Evolutionary conservation across 768 basidiomycete genomes (phyloP), one percentile per base, ranked within the genome.

Genomic region (Cyclocybe aegerita): DNA sequence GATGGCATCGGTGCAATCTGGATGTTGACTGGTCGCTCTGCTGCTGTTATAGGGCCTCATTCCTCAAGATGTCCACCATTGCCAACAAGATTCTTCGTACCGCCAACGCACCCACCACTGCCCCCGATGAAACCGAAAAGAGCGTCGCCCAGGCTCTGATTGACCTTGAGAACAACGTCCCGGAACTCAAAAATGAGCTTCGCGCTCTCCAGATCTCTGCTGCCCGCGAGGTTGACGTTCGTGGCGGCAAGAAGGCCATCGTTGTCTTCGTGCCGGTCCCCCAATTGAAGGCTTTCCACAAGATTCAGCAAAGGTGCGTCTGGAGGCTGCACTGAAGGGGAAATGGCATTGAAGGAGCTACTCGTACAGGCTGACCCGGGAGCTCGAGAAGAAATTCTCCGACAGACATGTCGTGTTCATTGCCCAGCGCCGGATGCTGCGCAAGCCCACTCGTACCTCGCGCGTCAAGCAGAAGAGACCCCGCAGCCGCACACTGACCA

Each of bases 341-440:
- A 50, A 48, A 47, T 38, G 33, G 43, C 41, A 47, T 45, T 52
- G 49, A 54, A 47, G 50, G 46, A 48, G 48, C 17, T 52, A 31
- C 46, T 40, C 16, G 32, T 43, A 39, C 55, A 98, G 96, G 72
- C 88, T 98, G 68, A 98, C 96, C 54, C 88, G 96, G 48, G 96
- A 98, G 70, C 83, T 99, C 65, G 97, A 99, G 85, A 99, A 99
- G 85, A 99, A 99, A 77, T 98, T 99, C 79, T 93, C 97, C 40
- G 97, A 98, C 78, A 86, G 94, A 69, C 95, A 98, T 75, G 93
- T 99, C 70, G 92, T 99, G 52, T 98, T 99, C 71, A 85, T 98
- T 70, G 97, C 91, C 48, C 97, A 99, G 77, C 93, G 97, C 71
- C 87, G 96, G 67, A 94, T 98, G 86, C 80, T 98, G 70, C 90